Percentiles rank a stretch among this genome's conserved stretches.
Evolutionary conservation across 306 rosid genomes (phyloP).

Genomic region (Trifolium dubium): DNA sequence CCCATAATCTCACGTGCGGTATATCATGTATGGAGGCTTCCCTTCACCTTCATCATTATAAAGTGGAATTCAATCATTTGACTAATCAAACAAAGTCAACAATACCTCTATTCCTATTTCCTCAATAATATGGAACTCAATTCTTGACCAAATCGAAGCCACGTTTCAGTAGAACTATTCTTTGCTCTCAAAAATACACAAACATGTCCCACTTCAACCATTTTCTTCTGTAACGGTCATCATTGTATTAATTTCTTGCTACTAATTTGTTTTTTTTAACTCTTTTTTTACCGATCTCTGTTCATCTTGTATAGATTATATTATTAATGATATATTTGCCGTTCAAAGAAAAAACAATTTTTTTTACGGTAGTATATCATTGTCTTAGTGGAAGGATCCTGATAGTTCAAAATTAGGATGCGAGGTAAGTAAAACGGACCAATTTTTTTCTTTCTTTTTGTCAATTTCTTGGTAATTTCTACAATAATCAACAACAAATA

Average conservation of each 20-base stretch:
- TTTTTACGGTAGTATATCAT: too few species aligned
- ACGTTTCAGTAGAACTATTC: background rate
- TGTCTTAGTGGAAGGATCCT: too few species aligned
- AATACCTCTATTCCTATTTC: background rate
- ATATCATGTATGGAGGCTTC: background rate
- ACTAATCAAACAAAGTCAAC: background rate
- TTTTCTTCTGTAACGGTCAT: background rate
- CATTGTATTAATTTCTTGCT: too few species aligned
- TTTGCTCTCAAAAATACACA: background rate
- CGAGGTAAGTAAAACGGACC: too few species aligned
- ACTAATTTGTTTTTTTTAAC: too few species aligned
- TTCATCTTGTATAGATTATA: too few species aligned
- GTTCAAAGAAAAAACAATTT: too few species aligned
- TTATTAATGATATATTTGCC: too few species aligned
- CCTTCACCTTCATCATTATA: background rate
- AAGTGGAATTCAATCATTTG: background rate
- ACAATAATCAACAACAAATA: background rate
- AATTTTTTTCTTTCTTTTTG: background rate
- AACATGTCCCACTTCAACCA: conserved; percentile 10
- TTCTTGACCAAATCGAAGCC: conserved; percentile 2
- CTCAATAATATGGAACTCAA: background rate
- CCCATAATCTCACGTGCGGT: background rate
- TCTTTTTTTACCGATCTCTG: too few species aligned
- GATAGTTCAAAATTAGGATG: too few species aligned
- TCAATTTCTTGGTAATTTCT: conserved; percentile 38